phyloP scores from a whole-genome alignment of 2,329 filamentous ascomycete species.

The Fusarium anguioides region DNA sequence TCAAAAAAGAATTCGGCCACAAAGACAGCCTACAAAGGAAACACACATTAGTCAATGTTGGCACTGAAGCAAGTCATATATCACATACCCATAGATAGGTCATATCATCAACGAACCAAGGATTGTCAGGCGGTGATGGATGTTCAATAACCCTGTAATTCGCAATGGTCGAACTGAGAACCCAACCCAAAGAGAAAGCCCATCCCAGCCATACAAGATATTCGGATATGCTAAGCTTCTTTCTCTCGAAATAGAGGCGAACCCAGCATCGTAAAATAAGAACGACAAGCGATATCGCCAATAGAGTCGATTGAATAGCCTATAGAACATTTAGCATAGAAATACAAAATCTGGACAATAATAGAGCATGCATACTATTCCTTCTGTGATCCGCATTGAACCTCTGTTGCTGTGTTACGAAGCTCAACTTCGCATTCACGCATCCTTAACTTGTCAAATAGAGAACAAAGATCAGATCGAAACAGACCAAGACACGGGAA shows the following conservation, averaged over 20 bases:
- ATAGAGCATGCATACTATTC: slow-evolving; percentile 1
- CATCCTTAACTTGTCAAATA: not conserved
- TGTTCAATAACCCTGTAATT: not conserved
- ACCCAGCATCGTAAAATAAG: slow-evolving; percentile 13
- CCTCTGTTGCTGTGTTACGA: not conserved
- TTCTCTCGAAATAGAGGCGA: not conserved
- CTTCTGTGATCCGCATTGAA: not conserved
- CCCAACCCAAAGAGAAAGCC: slow-evolving; percentile 2
- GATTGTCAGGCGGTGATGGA: not conserved
- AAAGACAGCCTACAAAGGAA: not conserved
- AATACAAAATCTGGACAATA: not conserved
- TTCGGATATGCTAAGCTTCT: not conserved
- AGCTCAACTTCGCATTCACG: not conserved
- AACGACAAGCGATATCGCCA: not conserved
- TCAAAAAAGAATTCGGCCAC: slow-evolving; percentile 16
- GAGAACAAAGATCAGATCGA: too few species aligned
- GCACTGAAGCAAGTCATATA: too few species aligned
- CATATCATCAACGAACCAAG: not conserved
- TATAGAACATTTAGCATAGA: not conserved
- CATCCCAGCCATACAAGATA: slow-evolving; percentile 8
- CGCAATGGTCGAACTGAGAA: slow-evolving; percentile 3
- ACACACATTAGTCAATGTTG: not conserved
- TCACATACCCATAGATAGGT: not conserved
- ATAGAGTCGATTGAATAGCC: not conserved
- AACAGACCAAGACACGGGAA: not conserved